Evolutionary conservation across 2,329 filamentous ascomycete genomes (phyloP).

Genomic region (Fusarium nisikadoi): DNA sequence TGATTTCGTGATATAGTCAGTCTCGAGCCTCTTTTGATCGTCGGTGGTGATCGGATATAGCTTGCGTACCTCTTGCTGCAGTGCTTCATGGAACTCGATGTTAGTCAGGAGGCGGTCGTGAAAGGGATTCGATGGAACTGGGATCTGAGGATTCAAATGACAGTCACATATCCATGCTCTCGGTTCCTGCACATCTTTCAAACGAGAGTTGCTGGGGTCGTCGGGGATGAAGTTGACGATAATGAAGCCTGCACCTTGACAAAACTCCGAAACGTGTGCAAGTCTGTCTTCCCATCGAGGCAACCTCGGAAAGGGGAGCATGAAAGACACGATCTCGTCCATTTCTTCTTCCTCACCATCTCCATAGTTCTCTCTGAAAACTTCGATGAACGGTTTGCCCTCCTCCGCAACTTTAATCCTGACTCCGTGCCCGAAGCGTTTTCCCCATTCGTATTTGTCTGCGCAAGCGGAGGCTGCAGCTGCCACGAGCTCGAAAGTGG

Average conservation of each 20-base stretch:
- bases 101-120: not conserved
- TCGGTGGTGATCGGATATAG: not conserved
- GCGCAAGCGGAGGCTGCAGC: accelerated
- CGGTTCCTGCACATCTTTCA: accelerated
- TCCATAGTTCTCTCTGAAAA: not conserved
- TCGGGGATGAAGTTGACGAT: not conserved
- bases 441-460: not conserved
- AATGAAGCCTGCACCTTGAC: not conserved
- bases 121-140: accelerated
- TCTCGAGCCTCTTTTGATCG: accelerated
- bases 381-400: accelerated
- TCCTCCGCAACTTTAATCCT: accelerated
- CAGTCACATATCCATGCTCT: not conserved
- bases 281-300: not conserved
- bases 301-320: accelerated
- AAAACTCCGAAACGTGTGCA: not conserved
- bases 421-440: accelerated
- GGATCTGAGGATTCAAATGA: accelerated
- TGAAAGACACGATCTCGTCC: accelerated
- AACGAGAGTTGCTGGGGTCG: accelerated
- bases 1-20: accelerated
- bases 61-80: accelerated
- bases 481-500: accelerated
- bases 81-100: not conserved
- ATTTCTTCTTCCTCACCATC: accelerated